phyloP scores from a whole-genome alignment of 2,329 filamentous ascomycete genomes.

The Celoporthe dispersa region DNA sequence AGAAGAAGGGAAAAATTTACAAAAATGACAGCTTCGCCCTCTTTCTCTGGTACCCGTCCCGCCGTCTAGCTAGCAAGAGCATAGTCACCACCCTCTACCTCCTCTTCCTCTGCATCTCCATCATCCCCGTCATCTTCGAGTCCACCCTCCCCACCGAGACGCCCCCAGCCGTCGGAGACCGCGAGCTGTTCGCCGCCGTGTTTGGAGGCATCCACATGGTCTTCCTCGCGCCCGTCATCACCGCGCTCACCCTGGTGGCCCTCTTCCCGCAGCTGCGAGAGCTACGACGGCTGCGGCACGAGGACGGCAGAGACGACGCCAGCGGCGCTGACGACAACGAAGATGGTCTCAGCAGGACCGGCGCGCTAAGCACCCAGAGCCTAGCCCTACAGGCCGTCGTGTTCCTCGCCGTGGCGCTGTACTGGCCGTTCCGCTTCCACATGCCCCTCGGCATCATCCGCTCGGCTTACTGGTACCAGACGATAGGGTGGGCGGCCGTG shows the following conservation, averaged over 20 bases:
- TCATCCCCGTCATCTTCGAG: background rate
- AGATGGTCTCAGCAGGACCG: background rate
- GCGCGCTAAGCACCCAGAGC: background rate
- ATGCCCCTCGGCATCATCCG: background rate
- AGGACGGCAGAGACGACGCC: background rate
- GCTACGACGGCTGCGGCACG: background rate
- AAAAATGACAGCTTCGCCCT: background rate
- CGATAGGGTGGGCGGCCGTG: background rate
- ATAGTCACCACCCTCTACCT: background rate
- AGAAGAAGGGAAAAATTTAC: too few relatives aligned
- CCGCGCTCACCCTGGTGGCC: background rate
- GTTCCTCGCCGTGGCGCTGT: background rate
- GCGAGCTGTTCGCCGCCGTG: background rate
- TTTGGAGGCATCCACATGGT: background rate
- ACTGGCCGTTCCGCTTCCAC: background rate
- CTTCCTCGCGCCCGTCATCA: background rate
- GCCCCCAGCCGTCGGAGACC: background rate
- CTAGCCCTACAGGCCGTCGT: background rate
- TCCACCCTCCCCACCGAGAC: background rate
- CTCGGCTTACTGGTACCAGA: background rate
- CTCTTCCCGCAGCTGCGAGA: background rate
- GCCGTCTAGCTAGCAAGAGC: background rate
- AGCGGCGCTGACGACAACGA: background rate
- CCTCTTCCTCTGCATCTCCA: background rate
- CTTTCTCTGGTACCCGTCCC: background rate